phyloP scores from a whole-genome alignment of 345 rosid species.

The Lepidium sativum region DNA sequence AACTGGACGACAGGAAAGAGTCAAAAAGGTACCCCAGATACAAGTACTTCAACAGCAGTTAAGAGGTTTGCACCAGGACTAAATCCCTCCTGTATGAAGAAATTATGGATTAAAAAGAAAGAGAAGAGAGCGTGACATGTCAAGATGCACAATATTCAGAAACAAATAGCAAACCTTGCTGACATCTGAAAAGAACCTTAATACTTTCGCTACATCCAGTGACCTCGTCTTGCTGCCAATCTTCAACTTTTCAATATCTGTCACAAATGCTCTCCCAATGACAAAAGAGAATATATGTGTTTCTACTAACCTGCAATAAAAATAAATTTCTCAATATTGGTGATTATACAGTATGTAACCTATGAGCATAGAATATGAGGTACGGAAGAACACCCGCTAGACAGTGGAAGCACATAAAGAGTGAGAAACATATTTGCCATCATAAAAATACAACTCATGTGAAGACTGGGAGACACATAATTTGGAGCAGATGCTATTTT shows the following conservation, averaged over 20 bases:
- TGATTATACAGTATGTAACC: conserved; percentile 15
- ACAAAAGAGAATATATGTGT: conserved; percentile 97
- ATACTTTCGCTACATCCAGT: conserved; percentile 57
- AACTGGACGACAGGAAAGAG: conserved; percentile 6
- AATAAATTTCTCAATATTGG: conserved; percentile 24
- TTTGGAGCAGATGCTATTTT: neutral
- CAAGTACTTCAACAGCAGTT: conserved; percentile 84
- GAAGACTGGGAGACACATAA: neutral
- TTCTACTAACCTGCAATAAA: conserved; percentile 90
- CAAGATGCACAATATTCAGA: conserved; percentile 7
- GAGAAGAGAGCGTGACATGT: neutral
- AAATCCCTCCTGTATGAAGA: conserved; percentile 66
- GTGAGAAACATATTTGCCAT: neutral
- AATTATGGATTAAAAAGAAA: conserved; percentile 17
- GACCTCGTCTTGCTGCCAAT: conserved; percentile 88
- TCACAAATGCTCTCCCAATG: conserved; percentile 98
- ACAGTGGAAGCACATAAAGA: conserved; percentile 9
- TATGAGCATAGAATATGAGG: conserved; percentile 3
- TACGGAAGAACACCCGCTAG: neutral
- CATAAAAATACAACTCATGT: neutral
- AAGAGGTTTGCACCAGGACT: conserved; percentile 89
- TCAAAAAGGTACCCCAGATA: conserved; percentile 72
- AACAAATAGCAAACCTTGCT: conserved; percentile 49
- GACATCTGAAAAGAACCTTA: conserved; percentile 76
- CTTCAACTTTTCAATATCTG: conserved; percentile 95